These are phyloP conservation scores for Paraglomus brasilianum DNA, from an alignment of 192 early-diverging fungal genomes.

Conservation along the genomic window DNA sequence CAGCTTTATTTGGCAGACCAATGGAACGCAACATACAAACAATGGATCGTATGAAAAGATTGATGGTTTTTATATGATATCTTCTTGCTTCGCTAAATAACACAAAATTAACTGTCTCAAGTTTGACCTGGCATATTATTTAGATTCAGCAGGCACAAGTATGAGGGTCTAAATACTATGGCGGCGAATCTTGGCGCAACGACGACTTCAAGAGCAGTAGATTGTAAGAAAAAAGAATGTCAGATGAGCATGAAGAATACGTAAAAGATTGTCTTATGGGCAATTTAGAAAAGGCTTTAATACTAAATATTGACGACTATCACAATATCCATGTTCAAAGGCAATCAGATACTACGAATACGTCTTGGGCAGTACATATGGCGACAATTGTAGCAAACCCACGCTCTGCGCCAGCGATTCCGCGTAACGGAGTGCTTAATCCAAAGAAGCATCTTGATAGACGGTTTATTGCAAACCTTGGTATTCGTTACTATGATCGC, in stretches of 20 bases:
- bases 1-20: slow-evolving; percentile 24
- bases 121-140: too few relatives aligned
- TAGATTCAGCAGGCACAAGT: too few relatives aligned
- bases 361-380: slow-evolving; percentile 4
- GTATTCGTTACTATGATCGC: slow-evolving; percentile 8
- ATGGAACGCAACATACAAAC: slow-evolving; percentile 3
- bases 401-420: neutral
- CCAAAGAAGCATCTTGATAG: slow-evolving; percentile 17
- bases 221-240: slow-evolving; percentile 4
- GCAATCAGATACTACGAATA: neutral
- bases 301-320: slow-evolving; percentile 23
- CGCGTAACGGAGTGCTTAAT: neutral
- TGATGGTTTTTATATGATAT: neutral
- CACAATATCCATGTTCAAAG: slow-evolving; percentile 10
- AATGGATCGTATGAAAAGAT: slow-evolving; percentile 10
- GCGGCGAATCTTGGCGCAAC: neutral
- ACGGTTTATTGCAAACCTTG: slow-evolving; percentile 22
- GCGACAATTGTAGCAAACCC: slow-evolving; percentile 1
- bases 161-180: neutral
- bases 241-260: neutral
- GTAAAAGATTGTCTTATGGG: too few relatives aligned
- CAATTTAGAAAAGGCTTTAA: neutral
- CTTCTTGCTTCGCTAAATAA: slow-evolving; percentile 21
- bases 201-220: neutral
- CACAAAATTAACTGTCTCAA: neutral